Evolutionary conservation across 2,329 filamentous ascomycete genomes (phyloP), one percentile per base, ranked within the genome.

Genomic region (Phyllosticta citriasiana): DNA sequence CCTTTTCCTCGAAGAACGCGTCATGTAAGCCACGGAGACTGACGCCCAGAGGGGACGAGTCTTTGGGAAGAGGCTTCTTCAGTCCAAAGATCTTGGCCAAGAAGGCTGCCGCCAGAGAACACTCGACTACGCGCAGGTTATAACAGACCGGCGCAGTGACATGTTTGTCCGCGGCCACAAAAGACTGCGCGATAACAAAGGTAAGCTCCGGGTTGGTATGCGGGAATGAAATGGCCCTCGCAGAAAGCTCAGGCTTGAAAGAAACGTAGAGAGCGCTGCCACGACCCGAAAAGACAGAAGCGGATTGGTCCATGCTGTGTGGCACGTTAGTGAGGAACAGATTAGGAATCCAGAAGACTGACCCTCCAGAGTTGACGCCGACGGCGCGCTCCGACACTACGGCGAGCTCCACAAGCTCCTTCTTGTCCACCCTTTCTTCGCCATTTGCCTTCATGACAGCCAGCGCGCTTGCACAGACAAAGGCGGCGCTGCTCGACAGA

Each of bases 121-220:
- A 95, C 76, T 99, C 94, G 47, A 97, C 94, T 1, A 99, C 94
- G 27, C 94, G 88, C 25, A 99, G 83, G 74, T 99, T 99, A 80
- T 97, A 99, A 80, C 93, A 91, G 65, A 95, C 87, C 0, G 93
- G 93, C 0, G 88, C 94, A 1, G 93, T 96, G 64, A 93, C 88
- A 70, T 94, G 89, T 78, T 99, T 99, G 79, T 97, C 92, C 4
- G 93, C 89, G 16, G 88, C 88, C 63, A 99, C 88, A 72, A 96
- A 96, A 63, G 89, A 95, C 73, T 99, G 94, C 7, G 92, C 93
- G 66, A 97, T 91, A 65, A 99, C 82, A 74, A 99, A 97, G 66
- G 86, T 91, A 60, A 97, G 82, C 67, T 95, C 90, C 1, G 91
- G 89, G 54, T 85, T 80, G 4, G 91, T 89, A 61, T 85, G 82